Evolutionary conservation across 2,329 filamentous ascomycete genomes (phyloP).

Genomic region (Arthrinium phaeospermum): DNA sequence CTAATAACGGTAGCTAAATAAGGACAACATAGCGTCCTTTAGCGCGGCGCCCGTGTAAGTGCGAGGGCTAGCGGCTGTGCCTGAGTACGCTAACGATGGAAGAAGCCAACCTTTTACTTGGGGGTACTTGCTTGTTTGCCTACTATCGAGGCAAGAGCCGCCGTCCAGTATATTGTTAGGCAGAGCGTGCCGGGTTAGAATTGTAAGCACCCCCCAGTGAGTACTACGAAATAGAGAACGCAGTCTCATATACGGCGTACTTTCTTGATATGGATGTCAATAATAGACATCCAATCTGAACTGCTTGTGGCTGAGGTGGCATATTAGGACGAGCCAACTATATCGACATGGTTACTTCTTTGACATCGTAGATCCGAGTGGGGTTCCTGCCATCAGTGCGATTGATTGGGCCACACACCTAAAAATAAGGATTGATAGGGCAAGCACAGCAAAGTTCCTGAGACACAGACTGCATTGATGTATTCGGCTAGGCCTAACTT

Average conservation of each 20-base stretch:
- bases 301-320: not conserved
- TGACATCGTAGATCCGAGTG: not conserved
- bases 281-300: too few species aligned
- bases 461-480: not conserved
- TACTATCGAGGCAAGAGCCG: too few species aligned
- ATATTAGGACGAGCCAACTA: too few species aligned
- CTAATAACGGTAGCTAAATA: slow-evolving; percentile 10
- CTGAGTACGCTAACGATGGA: not conserved
- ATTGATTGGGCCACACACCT: not conserved
- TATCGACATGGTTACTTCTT: not conserved
- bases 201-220: too few species aligned
- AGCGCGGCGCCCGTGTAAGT: not conserved
- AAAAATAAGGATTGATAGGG: not conserved
- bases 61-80: slow-evolving; percentile 3
- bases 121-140: not conserved
- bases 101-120: not conserved
- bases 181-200: too few species aligned
- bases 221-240: too few species aligned
- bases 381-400: not conserved
- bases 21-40: not conserved
- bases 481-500: slow-evolving; percentile 1
- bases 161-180: too few species aligned
- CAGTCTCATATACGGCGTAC: too few species aligned
- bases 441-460: not conserved
- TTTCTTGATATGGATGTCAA: too few species aligned